Conservation (phyloP, 768 basidiomycete species). For the Tubosaeta brunneosetosa region DNA sequence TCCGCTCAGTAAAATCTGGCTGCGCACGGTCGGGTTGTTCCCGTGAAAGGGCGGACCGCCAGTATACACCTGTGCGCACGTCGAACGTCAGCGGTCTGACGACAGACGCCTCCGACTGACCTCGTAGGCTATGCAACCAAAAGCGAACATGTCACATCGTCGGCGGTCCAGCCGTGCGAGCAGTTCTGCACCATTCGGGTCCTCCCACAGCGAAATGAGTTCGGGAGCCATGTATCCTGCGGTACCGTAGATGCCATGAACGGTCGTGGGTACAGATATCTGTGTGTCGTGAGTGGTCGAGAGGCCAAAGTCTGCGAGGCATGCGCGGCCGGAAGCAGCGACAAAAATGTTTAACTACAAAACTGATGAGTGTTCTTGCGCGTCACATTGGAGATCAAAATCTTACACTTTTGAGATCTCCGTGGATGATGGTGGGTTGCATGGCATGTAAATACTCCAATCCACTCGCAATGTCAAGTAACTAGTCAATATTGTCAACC, state of each 20-base stretch:
- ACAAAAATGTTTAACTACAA: constrained; percentile 29
- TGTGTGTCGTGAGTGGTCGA: constrained; percentile 16
- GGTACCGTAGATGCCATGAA: constrained; percentile 17
- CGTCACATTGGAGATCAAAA: background rate
- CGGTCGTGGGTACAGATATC: constrained; percentile 12
- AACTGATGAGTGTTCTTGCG: background rate
- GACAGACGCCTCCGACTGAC: constrained; percentile 13
- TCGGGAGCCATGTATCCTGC: constrained; percentile 28
- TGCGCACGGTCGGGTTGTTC: constrained; percentile 15
- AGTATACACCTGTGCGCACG: constrained; percentile 24
- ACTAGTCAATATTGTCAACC: constrained; percentile 20
- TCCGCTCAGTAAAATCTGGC: constrained; percentile 12
- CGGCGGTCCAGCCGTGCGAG: constrained; percentile 20
- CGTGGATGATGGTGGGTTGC: constrained; percentile 38
- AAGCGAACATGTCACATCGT: constrained; percentile 34
- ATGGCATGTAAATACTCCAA: constrained; percentile 37
- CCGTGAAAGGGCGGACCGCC: constrained; percentile 23
- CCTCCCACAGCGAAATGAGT: constrained; percentile 12
- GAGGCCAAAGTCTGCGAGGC: constrained; percentile 32
- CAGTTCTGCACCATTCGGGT: constrained; percentile 7
- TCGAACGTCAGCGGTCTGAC: background rate
- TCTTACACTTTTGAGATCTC: constrained; percentile 41
- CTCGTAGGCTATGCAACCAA: constrained; percentile 34
- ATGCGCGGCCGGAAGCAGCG: constrained; percentile 21
- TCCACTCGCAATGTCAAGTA: constrained; percentile 36